Conservation (phyloP, 2,329 filamentous ascomycete species). For the Curvularia sp. region DNA sequence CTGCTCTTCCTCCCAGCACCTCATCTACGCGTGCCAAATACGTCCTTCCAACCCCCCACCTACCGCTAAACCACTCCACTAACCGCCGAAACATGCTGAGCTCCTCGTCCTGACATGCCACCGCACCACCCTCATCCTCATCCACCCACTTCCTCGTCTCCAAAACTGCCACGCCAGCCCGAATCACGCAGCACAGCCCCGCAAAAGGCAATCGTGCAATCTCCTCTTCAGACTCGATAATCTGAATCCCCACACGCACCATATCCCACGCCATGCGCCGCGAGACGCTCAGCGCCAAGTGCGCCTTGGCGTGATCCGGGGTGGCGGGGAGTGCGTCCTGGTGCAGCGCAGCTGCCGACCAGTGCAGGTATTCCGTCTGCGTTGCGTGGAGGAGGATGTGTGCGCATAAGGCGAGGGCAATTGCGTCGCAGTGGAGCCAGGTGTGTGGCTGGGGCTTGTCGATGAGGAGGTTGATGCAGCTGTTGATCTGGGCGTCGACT, state of each 20-base stretch:
- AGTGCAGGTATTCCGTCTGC: neutral
- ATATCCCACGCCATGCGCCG: conserved; percentile 28
- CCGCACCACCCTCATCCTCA: neutral
- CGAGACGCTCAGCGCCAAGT: conserved; percentile 20
- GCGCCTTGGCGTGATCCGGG: conserved; percentile 10
- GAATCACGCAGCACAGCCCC: conserved; percentile 21
- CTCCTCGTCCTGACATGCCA: neutral
- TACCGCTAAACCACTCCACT: neutral
- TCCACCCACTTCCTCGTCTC: conserved; percentile 11
- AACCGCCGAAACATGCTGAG: neutral
- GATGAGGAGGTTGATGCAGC: conserved; percentile 9
- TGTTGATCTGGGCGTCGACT: neutral
- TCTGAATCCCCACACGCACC: conserved; percentile 16
- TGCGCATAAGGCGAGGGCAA: conserved; percentile 24
- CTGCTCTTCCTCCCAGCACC: neutral
- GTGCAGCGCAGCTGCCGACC: neutral
- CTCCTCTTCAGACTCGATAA: conserved; percentile 10
- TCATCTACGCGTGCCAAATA: neutral
- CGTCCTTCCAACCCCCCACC: neutral
- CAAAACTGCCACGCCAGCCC: conserved; percentile 23
- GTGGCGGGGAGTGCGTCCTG: neutral
- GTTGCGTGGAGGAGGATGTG: conserved; percentile 16
- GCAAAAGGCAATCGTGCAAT: conserved; percentile 21
- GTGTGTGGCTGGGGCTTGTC: conserved; percentile 22
- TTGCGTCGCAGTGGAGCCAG: conserved; percentile 25